Percentiles rank a stretch among this genome's conserved stretches.
Evolutionary conservation across 73 alveolate species (phyloP).

Genomic region (Durusdinium trenchii): DNA sequence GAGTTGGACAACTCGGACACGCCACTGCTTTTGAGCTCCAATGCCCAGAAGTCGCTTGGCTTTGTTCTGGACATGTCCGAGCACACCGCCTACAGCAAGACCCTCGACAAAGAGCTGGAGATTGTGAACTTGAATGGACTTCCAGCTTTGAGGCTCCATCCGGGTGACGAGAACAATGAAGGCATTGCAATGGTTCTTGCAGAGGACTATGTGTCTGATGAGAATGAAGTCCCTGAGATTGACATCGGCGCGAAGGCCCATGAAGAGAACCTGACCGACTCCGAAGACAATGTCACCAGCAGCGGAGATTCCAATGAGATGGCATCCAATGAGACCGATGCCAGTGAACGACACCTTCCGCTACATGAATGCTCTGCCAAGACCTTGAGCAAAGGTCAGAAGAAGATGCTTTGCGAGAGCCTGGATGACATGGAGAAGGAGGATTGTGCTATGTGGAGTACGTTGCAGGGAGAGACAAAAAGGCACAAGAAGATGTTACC

Average conservation of each 20-base stretch:
- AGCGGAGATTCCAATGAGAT: no score
- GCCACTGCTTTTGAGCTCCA: constrained; percentile 10
- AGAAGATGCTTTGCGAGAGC: neutral
- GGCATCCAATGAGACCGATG: neutral
- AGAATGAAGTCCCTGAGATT: neutral
- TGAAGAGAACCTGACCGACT: no score
- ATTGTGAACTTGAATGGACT: constrained; percentile 41
- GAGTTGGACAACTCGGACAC: neutral
- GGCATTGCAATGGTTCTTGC: no score
- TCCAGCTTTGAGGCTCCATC: neutral
- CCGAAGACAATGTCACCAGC: no score
- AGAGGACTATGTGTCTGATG: neutral
- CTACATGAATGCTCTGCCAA: neutral
- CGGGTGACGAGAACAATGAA: neutral
- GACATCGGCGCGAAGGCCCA: neutral
- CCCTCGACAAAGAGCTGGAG: neutral
- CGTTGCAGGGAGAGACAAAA: no score
- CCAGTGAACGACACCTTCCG: neutral
- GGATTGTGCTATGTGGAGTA: no score
- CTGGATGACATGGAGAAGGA: neutral
- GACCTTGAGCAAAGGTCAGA: neutral
- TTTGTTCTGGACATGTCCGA: neutral
- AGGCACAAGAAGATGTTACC: no score
- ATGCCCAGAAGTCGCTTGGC: constrained; percentile 25
- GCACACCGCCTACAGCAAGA: constrained; percentile 24